A percentile compares a stretch with the other conserved stretches of the same genome.
Conservation (phyloP, 1,139 yeast genomes). For the Taphrina sp. region DNA sequence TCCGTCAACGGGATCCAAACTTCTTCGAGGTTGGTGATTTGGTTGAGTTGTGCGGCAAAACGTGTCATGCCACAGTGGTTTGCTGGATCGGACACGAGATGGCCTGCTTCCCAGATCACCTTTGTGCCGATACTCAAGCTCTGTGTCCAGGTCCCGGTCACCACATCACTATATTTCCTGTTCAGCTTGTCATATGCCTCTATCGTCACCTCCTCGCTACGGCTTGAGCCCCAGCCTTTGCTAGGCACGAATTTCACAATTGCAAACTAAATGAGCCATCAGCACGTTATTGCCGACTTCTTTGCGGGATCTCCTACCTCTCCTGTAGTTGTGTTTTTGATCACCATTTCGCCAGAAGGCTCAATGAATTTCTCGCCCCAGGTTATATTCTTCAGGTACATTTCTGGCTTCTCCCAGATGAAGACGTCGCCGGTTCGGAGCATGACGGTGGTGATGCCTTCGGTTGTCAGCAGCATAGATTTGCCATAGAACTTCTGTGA, state of each 20-base stretch:
- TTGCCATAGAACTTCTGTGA: constrained; percentile 95
- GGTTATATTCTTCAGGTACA: constrained; percentile 76
- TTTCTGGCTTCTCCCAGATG: constrained; percentile 78
- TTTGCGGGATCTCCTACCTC: constrained; percentile 68
- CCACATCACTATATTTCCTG: constrained; percentile 46
- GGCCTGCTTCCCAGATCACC: constrained; percentile 64
- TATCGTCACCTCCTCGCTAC: constrained; percentile 72
- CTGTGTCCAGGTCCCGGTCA: constrained; percentile 77
- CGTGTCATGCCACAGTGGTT: constrained; percentile 80
- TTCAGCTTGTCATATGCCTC: constrained; percentile 51
- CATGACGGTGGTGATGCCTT: constrained; percentile 51
- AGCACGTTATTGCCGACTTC: constrained; percentile 46
- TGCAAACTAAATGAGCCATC: neutral
- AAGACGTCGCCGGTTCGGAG: constrained; percentile 43
- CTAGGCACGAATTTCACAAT: constrained; percentile 14
- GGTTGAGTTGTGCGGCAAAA: constrained; percentile 78
- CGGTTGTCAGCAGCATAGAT: constrained; percentile 74
- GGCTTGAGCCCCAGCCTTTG: constrained; percentile 53
- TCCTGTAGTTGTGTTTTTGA: constrained; percentile 64
- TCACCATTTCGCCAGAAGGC: constrained; percentile 68
- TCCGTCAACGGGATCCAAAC: constrained; percentile 76
- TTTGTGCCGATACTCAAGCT: constrained; percentile 44
- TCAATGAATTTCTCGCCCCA: constrained; percentile 97
- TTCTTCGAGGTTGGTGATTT: constrained; percentile 67
- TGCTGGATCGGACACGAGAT: constrained; percentile 57